phyloP scores from a whole-genome alignment of 805 yeast genomes.

The Teunomyces funiuensis region DNA sequence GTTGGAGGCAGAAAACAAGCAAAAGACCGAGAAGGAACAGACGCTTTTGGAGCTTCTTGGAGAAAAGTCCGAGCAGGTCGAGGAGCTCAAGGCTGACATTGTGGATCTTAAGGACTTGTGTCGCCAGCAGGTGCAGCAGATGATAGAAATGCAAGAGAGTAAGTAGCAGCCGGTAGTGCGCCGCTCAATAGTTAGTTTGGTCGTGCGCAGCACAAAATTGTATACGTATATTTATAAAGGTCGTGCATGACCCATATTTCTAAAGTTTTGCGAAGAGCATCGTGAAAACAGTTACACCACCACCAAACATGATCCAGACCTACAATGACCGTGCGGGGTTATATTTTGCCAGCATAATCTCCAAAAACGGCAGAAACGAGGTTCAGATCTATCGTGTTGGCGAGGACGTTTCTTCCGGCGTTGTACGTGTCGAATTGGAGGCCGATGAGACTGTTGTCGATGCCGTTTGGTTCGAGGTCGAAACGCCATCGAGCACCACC shows the following conservation, averaged over 20 bases:
- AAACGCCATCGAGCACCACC: constrained; percentile 14
- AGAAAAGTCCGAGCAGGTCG: constrained; percentile 82
- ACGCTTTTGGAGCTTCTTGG: constrained; percentile 73
- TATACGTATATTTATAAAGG: background rate
- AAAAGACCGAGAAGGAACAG: constrained; percentile 35
- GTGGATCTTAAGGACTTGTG: constrained; percentile 83
- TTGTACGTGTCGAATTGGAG: constrained; percentile 40
- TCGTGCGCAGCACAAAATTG: constrained; percentile 1
- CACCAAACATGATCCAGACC: constrained; percentile 8
- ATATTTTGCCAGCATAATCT: constrained; percentile 38
- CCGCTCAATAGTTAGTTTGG: background rate
- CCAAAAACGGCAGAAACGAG: constrained; percentile 47
- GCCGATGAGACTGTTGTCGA: constrained; percentile 36
- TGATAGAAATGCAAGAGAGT: constrained; percentile 42
- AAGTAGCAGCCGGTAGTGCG: constrained; percentile 1
- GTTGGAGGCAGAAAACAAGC: constrained; percentile 29
- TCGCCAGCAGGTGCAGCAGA: constrained; percentile 80
- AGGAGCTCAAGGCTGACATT: constrained; percentile 86
- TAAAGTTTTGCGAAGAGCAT: constrained; percentile 4
- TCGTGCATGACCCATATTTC: no score
- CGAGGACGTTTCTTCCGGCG: constrained; percentile 17
- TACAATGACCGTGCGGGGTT: constrained; percentile 27
- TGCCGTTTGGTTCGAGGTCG: constrained; percentile 35
- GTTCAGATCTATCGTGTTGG: constrained; percentile 39
- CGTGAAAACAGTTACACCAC: background rate